These are phyloP conservation scores for Cucurbita pepo DNA, from an alignment of 306 rosid genomes.

Conservation along the genomic window DNA sequence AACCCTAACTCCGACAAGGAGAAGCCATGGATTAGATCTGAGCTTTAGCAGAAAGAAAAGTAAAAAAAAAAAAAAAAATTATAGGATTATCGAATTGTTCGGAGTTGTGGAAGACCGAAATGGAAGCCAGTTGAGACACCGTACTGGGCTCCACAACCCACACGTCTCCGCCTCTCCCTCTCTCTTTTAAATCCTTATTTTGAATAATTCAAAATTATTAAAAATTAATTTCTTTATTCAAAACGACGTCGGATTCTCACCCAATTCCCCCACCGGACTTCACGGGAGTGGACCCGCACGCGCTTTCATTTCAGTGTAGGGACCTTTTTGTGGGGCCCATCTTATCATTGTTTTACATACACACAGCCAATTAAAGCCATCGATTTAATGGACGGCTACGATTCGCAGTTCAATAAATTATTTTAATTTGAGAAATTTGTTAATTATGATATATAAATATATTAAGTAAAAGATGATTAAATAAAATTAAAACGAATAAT, in stretches of 20 bases:
- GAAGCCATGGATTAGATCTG: neutral
- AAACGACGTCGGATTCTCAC: neutral
- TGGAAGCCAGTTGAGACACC: neutral
- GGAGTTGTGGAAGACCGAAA: neutral
- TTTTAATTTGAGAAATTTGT: no score
- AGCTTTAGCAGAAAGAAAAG: neutral
- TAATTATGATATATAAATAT: no score
- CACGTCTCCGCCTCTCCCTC: neutral
- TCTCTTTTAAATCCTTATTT: neutral
- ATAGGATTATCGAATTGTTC: neutral
- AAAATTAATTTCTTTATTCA: neutral
- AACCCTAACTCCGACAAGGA: neutral
- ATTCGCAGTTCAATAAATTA: neutral
- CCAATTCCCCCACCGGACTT: neutral
- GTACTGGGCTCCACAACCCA: neutral
- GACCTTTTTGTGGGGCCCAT: neutral
- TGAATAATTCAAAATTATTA: neutral
- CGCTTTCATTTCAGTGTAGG: neutral
- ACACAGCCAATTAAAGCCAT: neutral
- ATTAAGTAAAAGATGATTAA: no score
- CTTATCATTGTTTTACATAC: neutral
- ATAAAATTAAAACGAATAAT: no score
- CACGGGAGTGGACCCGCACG: neutral
- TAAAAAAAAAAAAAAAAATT: neutral
- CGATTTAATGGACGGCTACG: neutral